Percentiles rank a stretch among this genome's conserved stretches.
These are phyloP conservation scores for Anisogramma anomala DNA, from an alignment of 2,329 filamentous ascomycete genomes.

Conservation along the genomic window DNA sequence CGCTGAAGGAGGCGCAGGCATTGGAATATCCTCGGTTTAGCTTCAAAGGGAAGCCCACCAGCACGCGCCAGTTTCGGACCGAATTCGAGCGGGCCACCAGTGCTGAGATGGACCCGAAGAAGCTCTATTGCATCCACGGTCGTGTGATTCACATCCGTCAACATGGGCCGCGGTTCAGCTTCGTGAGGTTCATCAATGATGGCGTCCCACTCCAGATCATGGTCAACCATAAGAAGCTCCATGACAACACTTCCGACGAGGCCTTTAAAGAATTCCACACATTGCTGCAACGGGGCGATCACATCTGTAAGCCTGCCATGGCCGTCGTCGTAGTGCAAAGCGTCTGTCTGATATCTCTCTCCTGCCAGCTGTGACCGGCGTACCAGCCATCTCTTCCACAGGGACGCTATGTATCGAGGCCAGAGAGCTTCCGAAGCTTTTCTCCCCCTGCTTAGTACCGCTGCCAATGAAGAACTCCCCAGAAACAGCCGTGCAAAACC, in stretches of 20 bases:
- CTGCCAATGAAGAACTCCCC: constrained; percentile 62
- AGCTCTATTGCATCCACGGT: constrained; percentile 23
- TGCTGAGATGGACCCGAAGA: neutral
- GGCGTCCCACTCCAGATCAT: constrained; percentile 64
- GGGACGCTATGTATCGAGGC: constrained; percentile 68
- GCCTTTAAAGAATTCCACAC: constrained; percentile 51
- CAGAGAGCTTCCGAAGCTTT: constrained; percentile 53
- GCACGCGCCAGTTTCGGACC: constrained; percentile 26
- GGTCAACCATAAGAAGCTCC: constrained; percentile 49
- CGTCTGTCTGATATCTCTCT: constrained; percentile 4
- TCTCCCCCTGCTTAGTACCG: constrained; percentile 69
- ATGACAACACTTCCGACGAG: constrained; percentile 23
- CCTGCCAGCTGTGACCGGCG: constrained; percentile 53
- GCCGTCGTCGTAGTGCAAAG: constrained; percentile 7
- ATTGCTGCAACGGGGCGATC: constrained; percentile 68
- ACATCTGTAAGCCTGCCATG: constrained; percentile 53
- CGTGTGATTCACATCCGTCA: constrained; percentile 62
- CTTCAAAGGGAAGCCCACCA: constrained; percentile 24
- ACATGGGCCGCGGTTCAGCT: constrained; percentile 67
- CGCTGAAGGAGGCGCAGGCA: constrained; percentile 37
- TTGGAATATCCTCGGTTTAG: constrained; percentile 45
- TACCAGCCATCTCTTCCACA: constrained; percentile 54
- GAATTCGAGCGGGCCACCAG: constrained; percentile 20
- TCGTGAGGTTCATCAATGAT: constrained; percentile 69
- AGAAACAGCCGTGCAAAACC: constrained; percentile 62